phyloP scores from a whole-genome alignment of 2,329 filamentous ascomycete genomes.

The Lecanoromycetidae sp. region DNA sequence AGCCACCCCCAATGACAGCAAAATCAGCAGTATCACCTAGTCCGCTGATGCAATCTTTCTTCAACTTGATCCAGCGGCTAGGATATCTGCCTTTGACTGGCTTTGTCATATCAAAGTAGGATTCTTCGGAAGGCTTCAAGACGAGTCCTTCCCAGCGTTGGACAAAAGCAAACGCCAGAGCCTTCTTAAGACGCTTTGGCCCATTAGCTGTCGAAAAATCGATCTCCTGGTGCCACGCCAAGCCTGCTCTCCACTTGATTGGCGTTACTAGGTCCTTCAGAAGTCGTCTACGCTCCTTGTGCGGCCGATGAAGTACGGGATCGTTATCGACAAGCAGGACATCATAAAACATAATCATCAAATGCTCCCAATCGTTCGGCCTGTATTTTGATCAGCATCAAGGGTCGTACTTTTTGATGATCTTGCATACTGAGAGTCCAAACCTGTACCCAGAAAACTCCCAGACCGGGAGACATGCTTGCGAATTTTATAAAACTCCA shows the following conservation, averaged over 20 bases:
- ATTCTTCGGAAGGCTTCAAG: constrained; percentile 60
- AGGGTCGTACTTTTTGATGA: not conserved
- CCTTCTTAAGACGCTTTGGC: constrained; percentile 43
- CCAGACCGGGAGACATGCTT: constrained; percentile 69
- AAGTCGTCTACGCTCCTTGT: constrained; percentile 34
- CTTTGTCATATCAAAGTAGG: constrained; percentile 54
- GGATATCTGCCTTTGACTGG: constrained; percentile 22
- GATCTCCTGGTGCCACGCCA: constrained; percentile 55
- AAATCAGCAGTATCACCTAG: constrained; percentile 79
- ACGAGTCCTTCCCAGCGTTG: constrained; percentile 65
- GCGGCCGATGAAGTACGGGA: constrained; percentile 36
- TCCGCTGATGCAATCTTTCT: constrained; percentile 69
- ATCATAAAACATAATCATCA: constrained; percentile 52
- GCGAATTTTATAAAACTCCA: constrained; percentile 70
- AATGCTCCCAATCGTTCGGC: constrained; percentile 41
- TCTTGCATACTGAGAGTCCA: constrained; percentile 52
- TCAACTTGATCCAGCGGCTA: constrained; percentile 63
- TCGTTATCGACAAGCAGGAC: constrained; percentile 46
- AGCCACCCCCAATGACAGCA: constrained; percentile 62
- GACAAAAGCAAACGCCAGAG: constrained; percentile 56
- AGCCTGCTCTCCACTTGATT: constrained; percentile 50
- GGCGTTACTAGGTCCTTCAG: constrained; percentile 45
- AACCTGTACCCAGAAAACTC: constrained; percentile 51
- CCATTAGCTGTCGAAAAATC: constrained; percentile 49
- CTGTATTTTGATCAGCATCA: constrained; percentile 22